These are phyloP conservation scores for Plectosphaerella sp. DNA, from an alignment of 2,329 filamentous ascomycete genomes.

Conservation along the genomic window DNA sequence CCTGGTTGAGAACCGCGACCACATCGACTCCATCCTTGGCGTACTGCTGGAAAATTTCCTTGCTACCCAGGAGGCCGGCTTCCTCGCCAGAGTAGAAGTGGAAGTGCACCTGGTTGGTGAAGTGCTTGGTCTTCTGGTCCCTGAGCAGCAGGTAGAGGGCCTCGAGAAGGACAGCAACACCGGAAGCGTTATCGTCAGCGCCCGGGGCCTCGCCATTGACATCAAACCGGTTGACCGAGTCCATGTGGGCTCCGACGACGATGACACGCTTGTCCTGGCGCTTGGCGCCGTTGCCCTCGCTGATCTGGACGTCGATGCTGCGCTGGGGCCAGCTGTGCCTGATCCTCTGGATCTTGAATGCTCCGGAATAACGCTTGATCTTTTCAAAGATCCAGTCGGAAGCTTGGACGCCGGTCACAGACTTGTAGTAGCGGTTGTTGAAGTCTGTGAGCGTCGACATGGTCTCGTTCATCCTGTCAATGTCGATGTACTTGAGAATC, in stretches of 20 bases:
- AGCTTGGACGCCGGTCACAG: slow-evolving; percentile 32
- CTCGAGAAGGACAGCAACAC: slow-evolving; percentile 65
- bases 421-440: slow-evolving; percentile 37
- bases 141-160: slow-evolving; percentile 67
- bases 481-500: background rate
- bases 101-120: slow-evolving; percentile 75
- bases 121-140: slow-evolving; percentile 47
- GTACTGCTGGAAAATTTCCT: slow-evolving; percentile 37
- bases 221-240: slow-evolving; percentile 54
- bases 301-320: slow-evolving; percentile 27
- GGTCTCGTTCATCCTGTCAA: background rate
- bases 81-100: slow-evolving; percentile 81
- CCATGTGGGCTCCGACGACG: slow-evolving; percentile 74
- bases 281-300: slow-evolving; percentile 23
- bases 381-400: slow-evolving; percentile 36
- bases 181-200: slow-evolving; percentile 39
- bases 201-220: slow-evolving; percentile 28
- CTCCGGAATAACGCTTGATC: slow-evolving; percentile 28
- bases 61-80: slow-evolving; percentile 40
- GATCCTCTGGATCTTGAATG: slow-evolving; percentile 36
- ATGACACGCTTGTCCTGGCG: slow-evolving; percentile 34
- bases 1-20: slow-evolving; percentile 42
- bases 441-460: slow-evolving; percentile 5
- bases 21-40: slow-evolving; percentile 30
- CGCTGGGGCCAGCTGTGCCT: slow-evolving; percentile 37